Evolutionary conservation across 2,329 filamentous ascomycete species (phyloP).

Genomic region (Scorias spongiosa): DNA sequence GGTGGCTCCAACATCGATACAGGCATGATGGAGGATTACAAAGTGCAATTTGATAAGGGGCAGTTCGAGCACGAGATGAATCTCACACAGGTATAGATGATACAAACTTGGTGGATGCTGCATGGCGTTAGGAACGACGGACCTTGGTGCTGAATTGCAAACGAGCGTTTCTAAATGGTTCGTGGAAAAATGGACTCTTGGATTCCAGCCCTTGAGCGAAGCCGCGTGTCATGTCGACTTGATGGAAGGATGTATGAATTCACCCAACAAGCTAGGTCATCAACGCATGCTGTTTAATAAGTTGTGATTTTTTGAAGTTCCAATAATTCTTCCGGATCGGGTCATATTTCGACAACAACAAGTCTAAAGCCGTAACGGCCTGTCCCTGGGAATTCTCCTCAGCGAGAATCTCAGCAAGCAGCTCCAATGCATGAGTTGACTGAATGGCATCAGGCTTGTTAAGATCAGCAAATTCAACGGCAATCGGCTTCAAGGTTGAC

Average conservation of each 20-base stretch:
- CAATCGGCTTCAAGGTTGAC: slow-evolving; percentile 38
- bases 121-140: neutral
- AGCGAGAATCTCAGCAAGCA: slow-evolving; percentile 52
- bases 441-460: slow-evolving; percentile 37
- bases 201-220: no score
- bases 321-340: slow-evolving; percentile 84
- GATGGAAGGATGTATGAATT: no score
- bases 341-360: slow-evolving; percentile 77
- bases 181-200: no score
- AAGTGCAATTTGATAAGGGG: slow-evolving; percentile 21
- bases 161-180: no score
- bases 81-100: neutral
- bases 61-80: neutral
- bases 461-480: slow-evolving; percentile 36
- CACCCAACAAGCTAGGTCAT: no score
- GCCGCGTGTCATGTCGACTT: no score
- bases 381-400: slow-evolving; percentile 38
- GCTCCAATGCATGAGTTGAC: slow-evolving; percentile 51
- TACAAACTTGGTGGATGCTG: no score
- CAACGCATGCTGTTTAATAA: no score
- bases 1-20: slow-evolving; percentile 44
- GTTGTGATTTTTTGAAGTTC: slow-evolving; percentile 52
- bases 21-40: slow-evolving; percentile 36
- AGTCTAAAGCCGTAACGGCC: slow-evolving; percentile 53
- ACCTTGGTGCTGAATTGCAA: no score